These are phyloP conservation scores for Parascedosporium putredinis DNA, from an alignment of 2,329 filamentous ascomycete species.

Conservation along the genomic window DNA sequence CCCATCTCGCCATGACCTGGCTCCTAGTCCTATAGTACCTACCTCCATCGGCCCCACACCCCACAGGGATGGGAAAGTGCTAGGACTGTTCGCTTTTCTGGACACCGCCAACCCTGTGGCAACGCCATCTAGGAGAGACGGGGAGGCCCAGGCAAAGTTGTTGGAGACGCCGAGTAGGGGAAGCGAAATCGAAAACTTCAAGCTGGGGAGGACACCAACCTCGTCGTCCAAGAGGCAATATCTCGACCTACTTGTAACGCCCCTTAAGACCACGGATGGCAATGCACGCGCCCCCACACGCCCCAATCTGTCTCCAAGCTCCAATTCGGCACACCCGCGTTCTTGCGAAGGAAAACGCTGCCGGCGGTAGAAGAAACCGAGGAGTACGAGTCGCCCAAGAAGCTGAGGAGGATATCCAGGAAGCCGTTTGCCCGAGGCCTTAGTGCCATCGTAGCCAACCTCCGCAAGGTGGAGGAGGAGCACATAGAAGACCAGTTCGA, in stretches of 20 bases:
- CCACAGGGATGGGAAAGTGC: slow-evolving; percentile 64
- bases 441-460: slow-evolving; percentile 61
- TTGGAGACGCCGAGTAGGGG: slow-evolving; percentile 35
- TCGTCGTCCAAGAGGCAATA: slow-evolving; percentile 50
- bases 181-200: slow-evolving; percentile 19
- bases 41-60: slow-evolving; percentile 67
- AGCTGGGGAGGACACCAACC: slow-evolving; percentile 37
- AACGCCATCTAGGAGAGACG: slow-evolving; percentile 36
- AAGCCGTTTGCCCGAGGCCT: slow-evolving; percentile 59
- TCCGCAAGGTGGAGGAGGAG: slow-evolving; percentile 61
- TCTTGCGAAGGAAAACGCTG: slow-evolving; percentile 39
- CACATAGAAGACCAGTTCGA: slow-evolving; percentile 55
- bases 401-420: slow-evolving; percentile 40
- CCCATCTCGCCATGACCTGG: slow-evolving; percentile 42
- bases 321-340: slow-evolving; percentile 60
- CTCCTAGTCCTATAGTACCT: slow-evolving; percentile 40
- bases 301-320: slow-evolving; percentile 43
- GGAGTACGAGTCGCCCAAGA: slow-evolving; percentile 24
- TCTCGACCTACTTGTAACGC: slow-evolving; percentile 56
- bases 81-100: slow-evolving; percentile 68
- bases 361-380: slow-evolving; percentile 46
- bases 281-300: slow-evolving; percentile 24
- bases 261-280: slow-evolving; percentile 38
- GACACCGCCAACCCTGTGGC: slow-evolving; percentile 36
- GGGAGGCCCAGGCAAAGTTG: slow-evolving; percentile 17